Percentiles rank a stretch among this genome's conserved stretches.
Evolutionary conservation across 257 asterid species (phyloP).

Genomic region (Petunia axillaris): DNA sequence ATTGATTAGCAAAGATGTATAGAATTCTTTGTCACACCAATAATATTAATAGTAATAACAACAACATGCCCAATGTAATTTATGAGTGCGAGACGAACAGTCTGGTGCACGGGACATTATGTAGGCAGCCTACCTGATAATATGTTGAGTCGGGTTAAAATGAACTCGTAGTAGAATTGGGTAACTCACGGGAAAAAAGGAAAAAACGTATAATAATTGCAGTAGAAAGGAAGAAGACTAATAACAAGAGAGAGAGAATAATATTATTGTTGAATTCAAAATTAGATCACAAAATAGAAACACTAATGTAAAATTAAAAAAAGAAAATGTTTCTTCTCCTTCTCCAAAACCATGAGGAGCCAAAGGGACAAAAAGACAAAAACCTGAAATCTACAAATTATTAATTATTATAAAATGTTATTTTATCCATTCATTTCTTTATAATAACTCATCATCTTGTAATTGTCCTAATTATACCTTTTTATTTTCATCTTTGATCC

Average conservation of each 20-base stretch:
- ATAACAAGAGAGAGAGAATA: neutral
- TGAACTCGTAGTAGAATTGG: too few relatives aligned
- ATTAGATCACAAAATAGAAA: neutral
- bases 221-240: too few relatives aligned
- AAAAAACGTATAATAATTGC: too few relatives aligned
- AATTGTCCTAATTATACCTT: neutral
- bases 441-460: neutral
- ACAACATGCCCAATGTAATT: too few relatives aligned
- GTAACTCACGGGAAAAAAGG: too few relatives aligned
- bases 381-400: constrained; percentile 17
- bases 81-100: too few relatives aligned
- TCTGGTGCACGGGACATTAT: too few relatives aligned
- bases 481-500: constrained; percentile 14
- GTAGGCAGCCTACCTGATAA: too few relatives aligned
- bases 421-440: constrained; percentile 15
- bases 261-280: neutral
- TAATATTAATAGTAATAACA: too few relatives aligned
- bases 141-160: too few relatives aligned
- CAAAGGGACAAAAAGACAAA: constrained; percentile 3
- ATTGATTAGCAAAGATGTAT: too few relatives aligned
- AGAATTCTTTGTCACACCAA: too few relatives aligned
- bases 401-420: neutral
- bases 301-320: neutral
- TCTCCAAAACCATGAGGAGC: neutral
- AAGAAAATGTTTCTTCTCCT: neutral